Conservation (phyloP, 116 monocot species). For the Posidonia oceanica region DNA sequence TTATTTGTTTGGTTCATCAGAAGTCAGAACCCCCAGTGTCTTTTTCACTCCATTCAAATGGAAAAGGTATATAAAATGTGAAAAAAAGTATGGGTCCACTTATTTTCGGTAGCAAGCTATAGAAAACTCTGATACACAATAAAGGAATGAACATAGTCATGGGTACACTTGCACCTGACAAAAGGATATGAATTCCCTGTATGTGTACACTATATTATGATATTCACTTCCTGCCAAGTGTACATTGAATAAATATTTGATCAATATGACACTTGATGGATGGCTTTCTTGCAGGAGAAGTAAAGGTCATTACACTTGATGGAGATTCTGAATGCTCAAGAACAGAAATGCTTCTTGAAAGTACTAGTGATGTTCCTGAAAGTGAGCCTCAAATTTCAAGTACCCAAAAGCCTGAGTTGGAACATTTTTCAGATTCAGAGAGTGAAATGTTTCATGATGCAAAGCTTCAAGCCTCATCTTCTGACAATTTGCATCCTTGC, state of each 20-base stretch:
- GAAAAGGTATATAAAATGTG: no score
- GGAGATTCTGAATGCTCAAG: constrained; percentile 1
- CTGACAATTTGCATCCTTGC: not conserved
- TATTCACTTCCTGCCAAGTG: no score
- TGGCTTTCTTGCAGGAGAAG: constrained; percentile 1
- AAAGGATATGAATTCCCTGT: not conserved
- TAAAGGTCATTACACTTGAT: not conserved
- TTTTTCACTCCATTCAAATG: no score
- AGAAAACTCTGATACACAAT: not conserved
- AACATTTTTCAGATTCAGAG: not conserved
- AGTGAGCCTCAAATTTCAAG: not conserved
- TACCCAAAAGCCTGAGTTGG: not conserved
- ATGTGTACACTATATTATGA: not conserved
- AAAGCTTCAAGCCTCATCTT: not conserved
- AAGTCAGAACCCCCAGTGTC: no score
- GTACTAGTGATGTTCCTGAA: constrained; percentile 1
- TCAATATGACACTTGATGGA: not conserved
- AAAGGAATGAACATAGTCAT: not conserved
- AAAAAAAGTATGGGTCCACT: no score
- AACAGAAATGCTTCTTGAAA: not conserved
- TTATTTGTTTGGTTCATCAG: no score
- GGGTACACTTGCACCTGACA: not conserved
- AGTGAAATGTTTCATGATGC: constrained; percentile 2
- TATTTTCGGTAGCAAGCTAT: no score
- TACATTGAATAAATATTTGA: no score